These are phyloP conservation scores for Carex scoparia DNA, from an alignment of 176 grass and related monocot species.

Conservation along the genomic window DNA sequence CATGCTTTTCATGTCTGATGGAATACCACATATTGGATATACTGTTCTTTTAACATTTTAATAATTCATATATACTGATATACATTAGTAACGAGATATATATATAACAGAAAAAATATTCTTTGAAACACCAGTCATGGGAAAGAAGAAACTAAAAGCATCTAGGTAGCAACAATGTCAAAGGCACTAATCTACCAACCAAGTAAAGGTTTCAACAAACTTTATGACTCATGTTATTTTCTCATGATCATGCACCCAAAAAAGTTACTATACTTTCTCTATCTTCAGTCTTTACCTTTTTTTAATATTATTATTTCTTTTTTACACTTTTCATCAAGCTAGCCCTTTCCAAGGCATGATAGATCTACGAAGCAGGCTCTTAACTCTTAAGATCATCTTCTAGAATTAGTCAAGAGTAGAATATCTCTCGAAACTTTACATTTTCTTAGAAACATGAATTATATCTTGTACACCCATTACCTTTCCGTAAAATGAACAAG, in stretches of 20 bases:
- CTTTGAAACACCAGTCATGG: not conserved
- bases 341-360: not conserved
- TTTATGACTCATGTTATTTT: slow-evolving; percentile 31
- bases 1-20: too few species aligned
- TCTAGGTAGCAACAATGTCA: slow-evolving; percentile 10
- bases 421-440: not conserved
- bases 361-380: not conserved
- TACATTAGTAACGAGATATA: not conserved
- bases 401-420: not conserved
- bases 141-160: slow-evolving; percentile 20
- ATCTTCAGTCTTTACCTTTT: not conserved
- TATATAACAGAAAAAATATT: not conserved
- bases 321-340: not conserved
- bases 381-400: not conserved
- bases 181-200: slow-evolving; percentile 18
- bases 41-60: not conserved
- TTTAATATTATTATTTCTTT: not conserved
- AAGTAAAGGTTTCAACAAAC: not conserved
- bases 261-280: not conserved
- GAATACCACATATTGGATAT: too few species aligned
- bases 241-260: slow-evolving; percentile 3
- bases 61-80: not conserved
- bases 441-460: not conserved
- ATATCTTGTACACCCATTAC: not conserved
- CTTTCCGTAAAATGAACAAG: not conserved